phyloP scores from a whole-genome alignment of 2,329 filamentous ascomycete species.

The Cadophora luteo-olivacea region DNA sequence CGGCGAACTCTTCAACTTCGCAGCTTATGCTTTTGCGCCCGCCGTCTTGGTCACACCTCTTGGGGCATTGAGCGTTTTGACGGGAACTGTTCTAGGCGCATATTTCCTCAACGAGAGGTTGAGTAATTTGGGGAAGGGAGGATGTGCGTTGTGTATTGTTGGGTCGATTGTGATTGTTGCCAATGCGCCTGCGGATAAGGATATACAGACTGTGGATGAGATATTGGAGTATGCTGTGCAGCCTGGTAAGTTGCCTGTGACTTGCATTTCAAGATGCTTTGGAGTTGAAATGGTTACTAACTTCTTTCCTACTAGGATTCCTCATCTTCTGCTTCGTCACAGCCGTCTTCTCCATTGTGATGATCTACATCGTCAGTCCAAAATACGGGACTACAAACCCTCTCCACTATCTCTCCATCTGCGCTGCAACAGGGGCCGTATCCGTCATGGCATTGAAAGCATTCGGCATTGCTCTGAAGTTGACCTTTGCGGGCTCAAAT shows the following conservation, averaged over 20 bases:
- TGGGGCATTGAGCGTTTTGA: constrained; percentile 90
- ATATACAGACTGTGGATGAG: constrained; percentile 89
- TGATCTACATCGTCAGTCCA: constrained; percentile 96
- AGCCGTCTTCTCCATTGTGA: constrained; percentile 82
- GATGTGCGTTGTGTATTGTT: constrained; percentile 94
- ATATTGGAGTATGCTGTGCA: constrained; percentile 90
- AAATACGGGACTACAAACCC: constrained; percentile 93
- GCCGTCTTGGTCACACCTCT: constrained; percentile 98
- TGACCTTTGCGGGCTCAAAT: constrained; percentile 91
- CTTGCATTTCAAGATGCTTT: no score
- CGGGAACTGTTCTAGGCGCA: constrained; percentile 91
- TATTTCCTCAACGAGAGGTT: constrained; percentile 93
- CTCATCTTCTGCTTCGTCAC: constrained; percentile 84
- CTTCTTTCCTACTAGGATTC: constrained; percentile 67
- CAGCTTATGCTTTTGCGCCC: constrained; percentile 96
- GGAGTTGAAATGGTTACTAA: constrained; percentile 22
- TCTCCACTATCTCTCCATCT: constrained; percentile 95
- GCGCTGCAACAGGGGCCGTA: constrained; percentile 94
- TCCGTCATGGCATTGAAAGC: constrained; percentile 99
- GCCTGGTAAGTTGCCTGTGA: constrained; percentile 67
- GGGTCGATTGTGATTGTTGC: constrained; percentile 97
- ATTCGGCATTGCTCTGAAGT: constrained; percentile 95
- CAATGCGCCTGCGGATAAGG: constrained; percentile 92
- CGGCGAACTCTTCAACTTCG: constrained; percentile 96
- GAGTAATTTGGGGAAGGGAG: constrained; percentile 87